Percentiles rank a stretch among this genome's conserved stretches.
phyloP scores from a whole-genome alignment of 441 rosid genomes.

The Adansonia gregorii region DNA sequence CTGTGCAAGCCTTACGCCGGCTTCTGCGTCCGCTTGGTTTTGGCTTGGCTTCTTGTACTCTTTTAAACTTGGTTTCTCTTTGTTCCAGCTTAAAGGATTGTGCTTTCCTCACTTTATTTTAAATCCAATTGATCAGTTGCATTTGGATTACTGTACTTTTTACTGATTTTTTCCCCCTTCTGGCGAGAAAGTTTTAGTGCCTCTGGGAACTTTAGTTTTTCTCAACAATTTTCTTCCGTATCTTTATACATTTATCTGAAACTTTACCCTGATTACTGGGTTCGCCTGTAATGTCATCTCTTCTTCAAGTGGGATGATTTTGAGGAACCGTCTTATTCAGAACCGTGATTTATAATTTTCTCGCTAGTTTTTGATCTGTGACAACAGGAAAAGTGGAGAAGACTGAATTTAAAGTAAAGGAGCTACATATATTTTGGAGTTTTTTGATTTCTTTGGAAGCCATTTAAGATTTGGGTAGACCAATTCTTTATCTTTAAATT shows the following conservation, averaged over 20 bases:
- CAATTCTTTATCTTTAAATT: conserved; percentile 37
- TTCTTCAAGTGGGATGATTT: not conserved
- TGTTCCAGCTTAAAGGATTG: conserved; percentile 35
- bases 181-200: too few species aligned
- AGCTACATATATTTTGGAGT: conserved; percentile 36
- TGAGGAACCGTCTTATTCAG: not conserved
- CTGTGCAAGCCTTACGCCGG: conserved; percentile 52
- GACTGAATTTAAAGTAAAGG: conserved; percentile 31
- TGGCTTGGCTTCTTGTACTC: conserved; percentile 33
- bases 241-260: conserved; percentile 9
- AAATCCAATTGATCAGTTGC: conserved; percentile 32
- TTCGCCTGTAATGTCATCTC: conserved; percentile 2
- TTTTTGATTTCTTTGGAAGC: conserved; percentile 30
- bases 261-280: not conserved
- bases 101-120: conserved; percentile 36
- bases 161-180: conserved; percentile 21
- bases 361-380: conserved; percentile 27
- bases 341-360: conserved; percentile 27
- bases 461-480: conserved; percentile 45
- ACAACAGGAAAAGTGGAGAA: conserved; percentile 37
- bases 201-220: conserved; percentile 37
- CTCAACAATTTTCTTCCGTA: conserved; percentile 27
- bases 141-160: conserved; percentile 48
- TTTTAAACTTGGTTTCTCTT: conserved; percentile 32
- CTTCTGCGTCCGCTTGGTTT: conserved; percentile 50